These are phyloP conservation scores for Trypanosoma scelopori DNA, from an alignment of 208 protist genomes.

Conservation along the genomic window DNA sequence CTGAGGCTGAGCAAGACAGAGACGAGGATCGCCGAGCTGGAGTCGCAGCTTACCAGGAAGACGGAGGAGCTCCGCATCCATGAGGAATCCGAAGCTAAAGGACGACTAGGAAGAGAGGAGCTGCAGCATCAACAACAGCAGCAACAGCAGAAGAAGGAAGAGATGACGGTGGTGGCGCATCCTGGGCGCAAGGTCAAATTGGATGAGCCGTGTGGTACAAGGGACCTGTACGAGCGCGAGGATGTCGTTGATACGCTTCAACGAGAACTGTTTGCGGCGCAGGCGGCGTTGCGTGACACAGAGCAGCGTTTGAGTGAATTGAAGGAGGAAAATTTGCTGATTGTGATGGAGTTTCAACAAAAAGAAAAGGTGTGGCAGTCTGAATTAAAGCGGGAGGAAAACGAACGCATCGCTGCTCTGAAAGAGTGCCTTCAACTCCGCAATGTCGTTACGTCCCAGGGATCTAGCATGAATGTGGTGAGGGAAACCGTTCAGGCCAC, in stretches of 20 bases:
- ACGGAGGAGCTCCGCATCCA: neutral
- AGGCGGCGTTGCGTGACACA: conserved; percentile 5
- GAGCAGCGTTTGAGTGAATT: conserved; percentile 29
- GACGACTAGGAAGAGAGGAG: neutral
- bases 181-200: neutral
- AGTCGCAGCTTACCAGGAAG: conserved; percentile 4
- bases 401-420: neutral
- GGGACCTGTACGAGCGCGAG: neutral
- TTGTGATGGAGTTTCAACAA: conserved; percentile 47
- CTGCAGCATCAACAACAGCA: neutral
- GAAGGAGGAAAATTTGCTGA: conserved; percentile 45
- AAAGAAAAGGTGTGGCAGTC: conserved; percentile 55
- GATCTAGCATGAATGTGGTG: conserved; percentile 21
- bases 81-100: neutral
- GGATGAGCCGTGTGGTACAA: neutral
- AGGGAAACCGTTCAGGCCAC: conserved; percentile 40
- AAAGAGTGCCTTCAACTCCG: conserved; percentile 22
- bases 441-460: conserved; percentile 8
- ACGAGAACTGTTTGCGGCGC: conserved; percentile 7
- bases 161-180: too few relatives aligned
- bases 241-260: neutral
- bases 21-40: conserved; percentile 5
- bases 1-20: conserved; percentile 1
- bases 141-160: neutral
- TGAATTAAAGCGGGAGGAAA: conserved; percentile 26